A percentile compares a stretch with the other conserved stretches of the same genome.
phyloP scores from a whole-genome alignment of 306 rosid genomes.

The Begonia loranthoides region DNA sequence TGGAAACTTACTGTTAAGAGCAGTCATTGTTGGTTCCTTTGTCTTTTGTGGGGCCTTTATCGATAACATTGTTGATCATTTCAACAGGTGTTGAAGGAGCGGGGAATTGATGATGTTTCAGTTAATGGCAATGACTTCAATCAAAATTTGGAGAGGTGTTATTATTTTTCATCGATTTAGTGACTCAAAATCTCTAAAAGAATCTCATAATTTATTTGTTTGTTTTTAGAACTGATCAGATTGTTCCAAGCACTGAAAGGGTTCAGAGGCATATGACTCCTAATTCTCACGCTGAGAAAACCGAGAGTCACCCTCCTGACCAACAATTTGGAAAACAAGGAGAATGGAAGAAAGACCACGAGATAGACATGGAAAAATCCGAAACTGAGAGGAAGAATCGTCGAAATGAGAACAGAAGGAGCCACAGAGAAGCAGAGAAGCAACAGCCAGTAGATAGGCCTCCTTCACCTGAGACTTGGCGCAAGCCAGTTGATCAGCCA shows the following conservation, averaged over 20 bases:
- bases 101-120: slow-evolving; percentile 62
- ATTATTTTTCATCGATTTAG: not conserved
- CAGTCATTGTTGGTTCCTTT: not conserved
- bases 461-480: slow-evolving; percentile 94
- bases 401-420: slow-evolving; percentile 48
- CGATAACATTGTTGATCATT: slow-evolving; percentile 11
- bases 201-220: not conserved
- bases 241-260: slow-evolving; percentile 37
- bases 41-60: slow-evolving; percentile 6
- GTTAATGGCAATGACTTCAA: slow-evolving; percentile 34
- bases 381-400: slow-evolving; percentile 62
- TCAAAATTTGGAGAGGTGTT: slow-evolving; percentile 57
- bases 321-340: slow-evolving; percentile 48
- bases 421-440: slow-evolving; percentile 40
- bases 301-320: slow-evolving; percentile 35
- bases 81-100: slow-evolving; percentile 83
- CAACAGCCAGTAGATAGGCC: slow-evolving; percentile 47
- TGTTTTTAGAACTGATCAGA: slow-evolving; percentile 51
- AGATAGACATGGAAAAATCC: slow-evolving; percentile 30
- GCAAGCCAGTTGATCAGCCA: slow-evolving; percentile 67
- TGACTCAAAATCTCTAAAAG: not conserved
- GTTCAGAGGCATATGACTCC: slow-evolving; percentile 30
- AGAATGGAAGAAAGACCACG: slow-evolving; percentile 48
- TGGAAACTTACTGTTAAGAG: not conserved
- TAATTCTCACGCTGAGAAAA: slow-evolving; percentile 27